phyloP scores from a whole-genome alignment of 1,284 basidiomycete genomes.

The Apiotrichum siamense region DNA sequence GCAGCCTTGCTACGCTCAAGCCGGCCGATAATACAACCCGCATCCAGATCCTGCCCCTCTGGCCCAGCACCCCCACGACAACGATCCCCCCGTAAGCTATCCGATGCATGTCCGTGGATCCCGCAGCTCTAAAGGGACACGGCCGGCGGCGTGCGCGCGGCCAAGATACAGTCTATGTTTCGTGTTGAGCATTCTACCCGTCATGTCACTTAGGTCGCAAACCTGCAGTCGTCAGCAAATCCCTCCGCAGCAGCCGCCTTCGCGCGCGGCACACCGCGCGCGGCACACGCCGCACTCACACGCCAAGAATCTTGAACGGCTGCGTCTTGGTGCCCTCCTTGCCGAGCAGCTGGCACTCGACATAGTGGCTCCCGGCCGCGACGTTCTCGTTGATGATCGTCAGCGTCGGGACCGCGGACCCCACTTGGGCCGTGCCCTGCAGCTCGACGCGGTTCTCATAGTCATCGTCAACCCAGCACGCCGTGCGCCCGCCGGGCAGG shows the following conservation, averaged over 20 bases:
- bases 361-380: constrained; percentile 68
- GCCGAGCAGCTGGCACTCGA: constrained; percentile 73
- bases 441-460: constrained; percentile 49
- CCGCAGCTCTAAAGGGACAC: too few relatives aligned
- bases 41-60: too few relatives aligned
- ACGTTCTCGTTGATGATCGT: constrained; percentile 73
- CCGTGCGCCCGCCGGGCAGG: constrained; percentile 48
- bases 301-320: constrained; percentile 76
- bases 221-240: neutral
- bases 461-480: constrained; percentile 55
- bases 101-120: too few relatives aligned
- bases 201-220: neutral
- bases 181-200: too few relatives aligned
- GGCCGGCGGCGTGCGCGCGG: too few relatives aligned
- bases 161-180: too few relatives aligned
- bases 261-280: too few relatives aligned
- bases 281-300: constrained; percentile 50
- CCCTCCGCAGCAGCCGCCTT: too few relatives aligned
- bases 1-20: too few relatives aligned
- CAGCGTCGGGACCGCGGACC: constrained; percentile 51
- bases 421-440: constrained; percentile 46
- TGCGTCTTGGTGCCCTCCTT: constrained; percentile 58
- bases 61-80: too few relatives aligned
- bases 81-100: too few relatives aligned
- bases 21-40: too few relatives aligned